Evolutionary conservation across 73 alveolate genomes (phyloP).

Genomic region (Tetrahymena borealis): DNA sequence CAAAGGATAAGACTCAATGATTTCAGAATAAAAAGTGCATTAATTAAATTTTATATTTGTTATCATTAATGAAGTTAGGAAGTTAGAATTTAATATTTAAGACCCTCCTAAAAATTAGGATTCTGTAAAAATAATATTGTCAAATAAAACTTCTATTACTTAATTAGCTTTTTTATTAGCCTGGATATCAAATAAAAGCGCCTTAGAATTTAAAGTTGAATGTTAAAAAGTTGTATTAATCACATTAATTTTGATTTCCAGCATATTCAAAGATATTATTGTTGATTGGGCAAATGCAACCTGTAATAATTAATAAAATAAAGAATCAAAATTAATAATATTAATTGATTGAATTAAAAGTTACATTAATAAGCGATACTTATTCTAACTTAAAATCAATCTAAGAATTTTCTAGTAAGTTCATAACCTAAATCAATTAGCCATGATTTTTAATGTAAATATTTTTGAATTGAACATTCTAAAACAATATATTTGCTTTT

Average conservation of each 20-base stretch:
- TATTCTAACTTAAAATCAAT: not conserved
- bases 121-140: not conserved
- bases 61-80: not conserved
- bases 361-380: too few species aligned
- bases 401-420: not conserved
- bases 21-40: not conserved
- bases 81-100: not conserved
- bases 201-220: not conserved
- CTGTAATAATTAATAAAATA: not conserved
- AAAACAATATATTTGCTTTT: not conserved
- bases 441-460: not conserved
- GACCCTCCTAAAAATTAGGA: not conserved
- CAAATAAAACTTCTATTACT: not conserved
- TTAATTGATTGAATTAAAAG: too few species aligned
- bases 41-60: not conserved
- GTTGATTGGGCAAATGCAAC: not conserved
- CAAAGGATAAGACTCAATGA: not conserved
- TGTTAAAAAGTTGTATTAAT: not conserved
- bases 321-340: too few species aligned
- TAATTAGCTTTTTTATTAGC: not conserved
- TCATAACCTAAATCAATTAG: not conserved
- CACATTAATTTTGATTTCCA: not conserved
- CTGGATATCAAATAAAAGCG: not conserved
- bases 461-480: not conserved
- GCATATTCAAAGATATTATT: not conserved